phyloP scores from a whole-genome alignment of 352 stramenopile species.

The Phytophthora crassamura region DNA sequence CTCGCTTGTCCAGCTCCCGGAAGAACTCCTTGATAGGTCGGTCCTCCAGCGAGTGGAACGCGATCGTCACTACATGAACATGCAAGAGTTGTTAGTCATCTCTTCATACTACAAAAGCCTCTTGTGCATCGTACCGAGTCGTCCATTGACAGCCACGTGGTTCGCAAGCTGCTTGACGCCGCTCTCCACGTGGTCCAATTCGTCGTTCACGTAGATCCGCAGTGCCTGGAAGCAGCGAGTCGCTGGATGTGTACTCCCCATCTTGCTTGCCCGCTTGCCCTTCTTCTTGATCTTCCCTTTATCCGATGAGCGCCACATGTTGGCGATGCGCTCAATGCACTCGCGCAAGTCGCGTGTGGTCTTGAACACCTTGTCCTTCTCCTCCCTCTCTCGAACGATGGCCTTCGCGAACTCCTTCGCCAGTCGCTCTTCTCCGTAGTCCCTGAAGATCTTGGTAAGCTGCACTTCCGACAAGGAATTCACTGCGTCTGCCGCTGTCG shows the following conservation, averaged over 20 bases:
- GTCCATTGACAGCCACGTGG: slow-evolving; percentile 58
- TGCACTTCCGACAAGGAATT: slow-evolving; percentile 79
- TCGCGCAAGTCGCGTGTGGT: slow-evolving; percentile 73
- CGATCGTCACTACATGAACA: slow-evolving; percentile 61
- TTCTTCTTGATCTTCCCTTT: slow-evolving; percentile 26
- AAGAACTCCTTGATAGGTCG: slow-evolving; percentile 85
- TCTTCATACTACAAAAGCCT: too few species aligned
- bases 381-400: slow-evolving; percentile 73
- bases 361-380: slow-evolving; percentile 51
- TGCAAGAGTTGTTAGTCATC: slow-evolving; percentile 8
- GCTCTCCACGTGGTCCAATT: slow-evolving; percentile 71
- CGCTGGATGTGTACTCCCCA: slow-evolving; percentile 61
- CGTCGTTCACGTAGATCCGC: slow-evolving; percentile 84
- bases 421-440: slow-evolving; percentile 75
- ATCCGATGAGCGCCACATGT: slow-evolving; percentile 58
- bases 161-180: slow-evolving; percentile 63
- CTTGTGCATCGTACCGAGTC: slow-evolving; percentile 47
- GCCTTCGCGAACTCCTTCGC: slow-evolving; percentile 86
- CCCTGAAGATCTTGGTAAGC: slow-evolving; percentile 75
- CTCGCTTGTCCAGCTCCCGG: slow-evolving; percentile 55
- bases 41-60: slow-evolving; percentile 87
- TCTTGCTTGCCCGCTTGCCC: slow-evolving; percentile 31
- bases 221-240: slow-evolving; percentile 84
- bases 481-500: slow-evolving; percentile 69
- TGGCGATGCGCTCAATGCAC: slow-evolving; percentile 80